These are phyloP conservation scores for Lactarius hengduanensis DNA, from an alignment of 768 basidiomycete genomes.

Conservation along the genomic window DNA sequence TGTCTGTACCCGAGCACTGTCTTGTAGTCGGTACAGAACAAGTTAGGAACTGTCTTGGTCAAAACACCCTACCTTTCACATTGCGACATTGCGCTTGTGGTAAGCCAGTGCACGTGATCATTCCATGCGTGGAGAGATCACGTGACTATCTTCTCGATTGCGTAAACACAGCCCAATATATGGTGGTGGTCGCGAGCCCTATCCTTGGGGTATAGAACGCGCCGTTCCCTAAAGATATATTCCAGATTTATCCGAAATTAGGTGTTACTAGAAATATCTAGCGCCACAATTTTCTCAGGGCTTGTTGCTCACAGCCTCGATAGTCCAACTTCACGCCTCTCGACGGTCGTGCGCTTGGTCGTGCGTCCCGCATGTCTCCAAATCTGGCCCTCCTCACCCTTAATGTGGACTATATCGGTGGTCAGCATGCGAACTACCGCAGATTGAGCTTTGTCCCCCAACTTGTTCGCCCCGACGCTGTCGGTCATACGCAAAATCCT, in stretches of 20 bases:
- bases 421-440: constrained; percentile 96
- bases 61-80: no score
- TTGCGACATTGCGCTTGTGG: no score
- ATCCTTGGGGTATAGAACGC: constrained; percentile 82
- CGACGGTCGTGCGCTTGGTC: constrained; percentile 55
- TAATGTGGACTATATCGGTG: constrained; percentile 98
- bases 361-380: constrained; percentile 95
- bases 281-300: background rate
- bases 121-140: no score
- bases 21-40: no score
- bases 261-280: constrained; percentile 34
- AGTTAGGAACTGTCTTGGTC: no score
- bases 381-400: constrained; percentile 92
- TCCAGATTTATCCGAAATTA: no score
- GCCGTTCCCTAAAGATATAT: constrained; percentile 98
- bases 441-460: constrained; percentile 99
- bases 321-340: constrained; percentile 90
- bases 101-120: no score
- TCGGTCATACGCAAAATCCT: constrained; percentile 89
- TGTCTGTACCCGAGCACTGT: no score
- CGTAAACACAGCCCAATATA: no score
- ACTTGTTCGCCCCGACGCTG: constrained; percentile 95
- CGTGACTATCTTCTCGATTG: no score
- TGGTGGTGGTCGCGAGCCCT: constrained; percentile 67
- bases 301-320: constrained; percentile 6